Evolutionary conservation across 2,329 filamentous ascomycete genomes (phyloP).

Genomic region (Aspergillus pseudoglaucus): DNA sequence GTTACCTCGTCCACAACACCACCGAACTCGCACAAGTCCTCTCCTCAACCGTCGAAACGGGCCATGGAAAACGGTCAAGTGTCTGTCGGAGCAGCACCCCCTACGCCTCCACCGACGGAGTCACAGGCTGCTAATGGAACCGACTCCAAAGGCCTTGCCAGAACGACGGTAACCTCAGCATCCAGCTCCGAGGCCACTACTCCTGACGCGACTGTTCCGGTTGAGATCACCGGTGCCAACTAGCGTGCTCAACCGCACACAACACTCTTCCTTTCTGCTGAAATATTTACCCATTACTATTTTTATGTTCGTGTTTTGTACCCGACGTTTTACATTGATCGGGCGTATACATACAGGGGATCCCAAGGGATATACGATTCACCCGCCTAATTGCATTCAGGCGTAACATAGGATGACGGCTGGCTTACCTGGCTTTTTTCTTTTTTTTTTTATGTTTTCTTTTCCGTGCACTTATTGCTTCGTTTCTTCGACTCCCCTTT

Average conservation of each 20-base stretch:
- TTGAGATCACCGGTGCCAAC: slow-evolving; percentile 20
- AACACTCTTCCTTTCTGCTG: neutral
- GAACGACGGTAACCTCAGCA: slow-evolving; percentile 28
- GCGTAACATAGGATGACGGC: slow-evolving; percentile 23
- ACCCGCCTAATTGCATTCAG: slow-evolving; percentile 19
- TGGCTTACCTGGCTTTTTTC: slow-evolving; percentile 13
- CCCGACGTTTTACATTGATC: slow-evolving; percentile 26
- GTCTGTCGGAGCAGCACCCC: slow-evolving; percentile 52
- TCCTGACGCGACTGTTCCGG: slow-evolving; percentile 19
- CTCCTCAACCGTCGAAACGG: slow-evolving; percentile 29
- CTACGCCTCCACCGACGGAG: slow-evolving; percentile 61
- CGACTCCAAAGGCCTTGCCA: slow-evolving; percentile 27
- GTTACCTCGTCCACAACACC: slow-evolving; percentile 32
- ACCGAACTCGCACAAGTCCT: slow-evolving; percentile 35
- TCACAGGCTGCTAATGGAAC: slow-evolving; percentile 53
- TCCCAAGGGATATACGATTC: slow-evolving; percentile 26
- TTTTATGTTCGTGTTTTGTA: slow-evolving; percentile 15
- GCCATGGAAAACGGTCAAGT: slow-evolving; percentile 31
- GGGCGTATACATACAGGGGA: slow-evolving; percentile 34
- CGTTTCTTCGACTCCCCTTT: slow-evolving; percentile 3
- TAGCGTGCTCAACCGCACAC: slow-evolving; percentile 14
- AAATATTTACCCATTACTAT: slow-evolving; percentile 4
- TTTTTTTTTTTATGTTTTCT: slow-evolving; percentile 12
- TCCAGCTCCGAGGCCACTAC: slow-evolving; percentile 24
- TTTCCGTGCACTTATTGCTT: slow-evolving; percentile 4